phyloP scores from a whole-genome alignment of 208 protist species.

The Trypanosoma brucei region DNA sequence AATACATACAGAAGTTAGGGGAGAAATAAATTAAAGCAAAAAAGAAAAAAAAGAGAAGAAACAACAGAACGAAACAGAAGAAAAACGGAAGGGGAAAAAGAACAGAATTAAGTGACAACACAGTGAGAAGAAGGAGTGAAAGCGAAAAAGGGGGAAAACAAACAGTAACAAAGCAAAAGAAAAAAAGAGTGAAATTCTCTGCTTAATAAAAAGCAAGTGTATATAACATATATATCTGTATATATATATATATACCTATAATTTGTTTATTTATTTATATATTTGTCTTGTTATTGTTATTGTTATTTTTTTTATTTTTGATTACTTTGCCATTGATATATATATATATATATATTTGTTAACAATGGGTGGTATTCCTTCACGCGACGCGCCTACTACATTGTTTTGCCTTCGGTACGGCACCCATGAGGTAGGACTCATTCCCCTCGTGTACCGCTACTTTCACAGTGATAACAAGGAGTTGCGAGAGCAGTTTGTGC shows the following conservation, averaged over 20 bases:
- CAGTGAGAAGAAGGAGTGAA: slow-evolving; percentile 7
- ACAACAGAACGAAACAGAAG: neutral
- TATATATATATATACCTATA: neutral
- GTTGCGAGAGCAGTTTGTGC: slow-evolving; percentile 55
- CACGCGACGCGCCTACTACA: slow-evolving; percentile 34
- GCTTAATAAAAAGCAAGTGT: neutral
- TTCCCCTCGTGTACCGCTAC: slow-evolving; percentile 47
- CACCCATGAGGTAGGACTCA: slow-evolving; percentile 63
- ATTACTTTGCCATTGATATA: slow-evolving; percentile 6
- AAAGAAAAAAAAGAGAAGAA: slow-evolving; percentile 13
- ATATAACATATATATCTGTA: neutral
- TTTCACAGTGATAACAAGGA: slow-evolving; percentile 33
- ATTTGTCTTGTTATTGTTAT: slow-evolving; percentile 5
- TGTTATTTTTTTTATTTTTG: slow-evolving; percentile 8
- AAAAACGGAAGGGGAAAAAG: slow-evolving; percentile 3
- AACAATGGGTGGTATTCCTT: slow-evolving; percentile 52
- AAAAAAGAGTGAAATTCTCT: neutral
- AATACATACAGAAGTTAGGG: neutral
- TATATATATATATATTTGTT: slow-evolving; percentile 11
- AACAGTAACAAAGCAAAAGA: slow-evolving; percentile 3
- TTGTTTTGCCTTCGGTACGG: slow-evolving; percentile 70
- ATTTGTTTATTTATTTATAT: slow-evolving; percentile 17
- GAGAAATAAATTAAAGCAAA: slow-evolving; percentile 4
- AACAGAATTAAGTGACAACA: neutral
- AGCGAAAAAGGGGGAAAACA: slow-evolving; percentile 5